Conservation (phyloP, 148 eudicot species). For the Camellia granthamiana region DNA sequence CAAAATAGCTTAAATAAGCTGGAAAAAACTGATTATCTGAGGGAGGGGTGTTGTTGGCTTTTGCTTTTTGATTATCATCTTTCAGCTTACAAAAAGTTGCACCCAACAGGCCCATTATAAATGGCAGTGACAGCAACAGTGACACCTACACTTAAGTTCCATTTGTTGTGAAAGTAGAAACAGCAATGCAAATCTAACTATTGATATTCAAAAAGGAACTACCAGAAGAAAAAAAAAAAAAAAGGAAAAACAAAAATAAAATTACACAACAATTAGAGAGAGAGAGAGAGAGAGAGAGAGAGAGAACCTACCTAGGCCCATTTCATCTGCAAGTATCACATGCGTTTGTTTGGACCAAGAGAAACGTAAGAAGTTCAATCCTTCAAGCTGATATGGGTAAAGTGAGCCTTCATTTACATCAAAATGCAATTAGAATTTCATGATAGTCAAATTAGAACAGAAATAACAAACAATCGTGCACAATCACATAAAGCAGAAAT, state of each 20-base stretch:
- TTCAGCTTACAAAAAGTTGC: no score
- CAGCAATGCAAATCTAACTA: neutral
- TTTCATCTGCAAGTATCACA: constrained; percentile 98
- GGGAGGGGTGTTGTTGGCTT: no score
- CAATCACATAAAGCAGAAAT: constrained; percentile 4
- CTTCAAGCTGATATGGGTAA: constrained; percentile 98
- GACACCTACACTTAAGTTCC: neutral
- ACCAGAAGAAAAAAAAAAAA: neutral
- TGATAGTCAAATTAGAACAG: neutral
- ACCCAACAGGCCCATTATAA: no score
- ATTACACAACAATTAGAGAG: no score
- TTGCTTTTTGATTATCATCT: no score
- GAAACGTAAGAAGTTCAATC: constrained; percentile 91
- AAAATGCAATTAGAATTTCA: constrained; percentile 10
- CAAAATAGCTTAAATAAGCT: no score
- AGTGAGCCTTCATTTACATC: constrained; percentile 57
- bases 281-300: no score
- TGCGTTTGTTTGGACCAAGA: constrained; percentile 96
- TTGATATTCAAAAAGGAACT: neutral
- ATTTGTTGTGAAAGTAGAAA: neutral
- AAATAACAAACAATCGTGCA: neutral
- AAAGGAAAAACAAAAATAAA: neutral
- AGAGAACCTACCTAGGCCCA: constrained; percentile 82
- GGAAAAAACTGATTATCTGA: no score
- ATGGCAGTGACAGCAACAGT: neutral